These are phyloP conservation scores for Dianthus caryophyllus DNA, from an alignment of 148 eudicot genomes.

Conservation along the genomic window DNA sequence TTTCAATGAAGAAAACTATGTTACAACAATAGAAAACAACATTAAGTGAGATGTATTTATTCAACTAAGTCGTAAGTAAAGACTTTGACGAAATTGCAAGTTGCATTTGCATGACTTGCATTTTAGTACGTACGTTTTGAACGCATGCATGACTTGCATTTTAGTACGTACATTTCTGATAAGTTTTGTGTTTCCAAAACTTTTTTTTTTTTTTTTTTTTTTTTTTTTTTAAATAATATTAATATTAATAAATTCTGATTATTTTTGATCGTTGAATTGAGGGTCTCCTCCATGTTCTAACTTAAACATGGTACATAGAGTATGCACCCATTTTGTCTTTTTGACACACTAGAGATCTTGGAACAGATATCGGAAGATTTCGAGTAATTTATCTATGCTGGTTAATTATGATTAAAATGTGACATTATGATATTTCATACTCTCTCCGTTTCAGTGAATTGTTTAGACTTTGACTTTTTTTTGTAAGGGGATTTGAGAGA, in stretches of 20 bases:
- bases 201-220: neutral
- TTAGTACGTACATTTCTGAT: neutral
- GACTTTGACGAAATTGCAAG: neutral
- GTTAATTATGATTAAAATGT: too few relatives aligned
- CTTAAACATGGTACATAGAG: neutral
- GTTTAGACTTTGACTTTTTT: too few relatives aligned
- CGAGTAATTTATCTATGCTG: too few relatives aligned
- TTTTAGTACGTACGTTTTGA: neutral
- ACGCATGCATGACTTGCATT: neutral
- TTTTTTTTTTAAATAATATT: neutral
- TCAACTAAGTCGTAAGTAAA: neutral
- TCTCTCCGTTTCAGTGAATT: too few relatives aligned
- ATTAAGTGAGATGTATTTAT: too few relatives aligned
- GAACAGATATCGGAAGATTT: too few relatives aligned
- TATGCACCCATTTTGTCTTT: too few relatives aligned
- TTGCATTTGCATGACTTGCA: neutral
- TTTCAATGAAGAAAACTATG: slow-evolving; percentile 1
- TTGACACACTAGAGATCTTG: too few relatives aligned
- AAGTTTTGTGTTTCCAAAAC: slow-evolving; percentile 8
- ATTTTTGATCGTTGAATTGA: slow-evolving; percentile 8
- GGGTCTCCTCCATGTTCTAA: neutral
- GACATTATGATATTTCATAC: too few relatives aligned
- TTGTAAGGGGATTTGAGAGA: too few relatives aligned
- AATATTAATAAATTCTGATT: neutral
- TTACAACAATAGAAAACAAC: neutral